A percentile compares a stretch with the other conserved stretches of the same genome.
Evolutionary conservation across 2,329 filamentous ascomycete genomes (phyloP).

Genomic region (Clarireedia paspali): DNA sequence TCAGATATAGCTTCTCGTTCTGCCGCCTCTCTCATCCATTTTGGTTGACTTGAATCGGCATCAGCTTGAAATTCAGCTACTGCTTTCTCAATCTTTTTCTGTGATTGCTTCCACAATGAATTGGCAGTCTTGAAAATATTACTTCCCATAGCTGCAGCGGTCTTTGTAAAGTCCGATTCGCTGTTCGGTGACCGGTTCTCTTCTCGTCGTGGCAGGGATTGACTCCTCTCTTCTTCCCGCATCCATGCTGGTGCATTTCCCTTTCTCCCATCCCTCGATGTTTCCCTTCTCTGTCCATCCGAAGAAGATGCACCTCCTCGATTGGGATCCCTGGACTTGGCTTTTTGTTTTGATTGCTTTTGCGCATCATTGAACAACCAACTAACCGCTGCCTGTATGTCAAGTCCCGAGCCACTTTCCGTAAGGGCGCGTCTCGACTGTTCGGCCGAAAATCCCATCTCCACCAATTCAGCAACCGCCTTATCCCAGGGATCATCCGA

Average conservation of each 20-base stretch:
- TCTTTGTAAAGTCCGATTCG: constrained; percentile 70
- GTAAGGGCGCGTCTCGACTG: constrained; percentile 74
- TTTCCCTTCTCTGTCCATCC: constrained; percentile 25
- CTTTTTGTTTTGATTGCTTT: constrained; percentile 68
- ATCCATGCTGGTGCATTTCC: constrained; percentile 52
- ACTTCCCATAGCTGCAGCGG: constrained; percentile 73
- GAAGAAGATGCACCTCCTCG: constrained; percentile 17
- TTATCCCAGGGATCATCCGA: constrained; percentile 61
- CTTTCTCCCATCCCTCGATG: constrained; percentile 27
- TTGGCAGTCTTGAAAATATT: constrained; percentile 91
- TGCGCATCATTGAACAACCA: constrained; percentile 81
- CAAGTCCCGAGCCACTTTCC: constrained; percentile 69
- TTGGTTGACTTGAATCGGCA: constrained; percentile 72
- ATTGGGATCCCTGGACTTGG: constrained; percentile 38
- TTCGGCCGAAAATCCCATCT: constrained; percentile 87
- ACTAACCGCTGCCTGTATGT: constrained; percentile 80
- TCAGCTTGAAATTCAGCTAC: constrained; percentile 77
- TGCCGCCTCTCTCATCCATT: constrained; percentile 71
- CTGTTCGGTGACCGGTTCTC: constrained; percentile 48
- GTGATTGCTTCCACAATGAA: constrained; percentile 87
- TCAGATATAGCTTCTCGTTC: constrained; percentile 31
- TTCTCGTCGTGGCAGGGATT: constrained; percentile 37
- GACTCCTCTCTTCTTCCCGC: constrained; percentile 43
- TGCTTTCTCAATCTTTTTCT: constrained; percentile 87
- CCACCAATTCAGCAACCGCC: constrained; percentile 80